Evolutionary conservation across 75 land plant species (phyloP).

Genomic region (Cupressus sempervirens): DNA sequence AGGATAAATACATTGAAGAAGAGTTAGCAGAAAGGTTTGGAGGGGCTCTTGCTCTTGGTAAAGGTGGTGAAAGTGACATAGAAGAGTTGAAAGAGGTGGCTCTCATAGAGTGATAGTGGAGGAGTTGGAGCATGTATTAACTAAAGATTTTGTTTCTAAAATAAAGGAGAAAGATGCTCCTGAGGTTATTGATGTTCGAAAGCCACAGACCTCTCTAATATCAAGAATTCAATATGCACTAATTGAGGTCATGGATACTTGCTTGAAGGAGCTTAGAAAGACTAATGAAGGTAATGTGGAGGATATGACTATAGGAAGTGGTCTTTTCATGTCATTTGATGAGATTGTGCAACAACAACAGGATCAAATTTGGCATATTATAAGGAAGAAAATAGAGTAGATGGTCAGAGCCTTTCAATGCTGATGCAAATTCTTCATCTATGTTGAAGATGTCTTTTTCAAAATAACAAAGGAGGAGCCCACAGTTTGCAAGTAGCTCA

Average conservation of each 20-base stretch:
- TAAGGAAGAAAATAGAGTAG: slow-evolving; percentile 93
- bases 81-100: slow-evolving; percentile 66
- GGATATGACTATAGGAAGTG: slow-evolving; percentile 97
- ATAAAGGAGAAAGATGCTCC: slow-evolving; percentile 81
- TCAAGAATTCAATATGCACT: slow-evolving; percentile 80
- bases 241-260: slow-evolving; percentile 91
- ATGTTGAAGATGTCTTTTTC: no score
- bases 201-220: slow-evolving; percentile 68
- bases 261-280: slow-evolving; percentile 93
- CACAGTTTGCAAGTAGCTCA: no score
- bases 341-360: slow-evolving; percentile 89
- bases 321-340: slow-evolving; percentile 96
- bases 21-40: slow-evolving; percentile 94
- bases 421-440: no score
- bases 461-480: no score
- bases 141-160: slow-evolving; percentile 54
- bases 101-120: no score
- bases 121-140: no score
- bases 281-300: slow-evolving; percentile 97
- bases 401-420: slow-evolving; percentile 85
- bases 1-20: no score
- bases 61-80: slow-evolving; percentile 39
- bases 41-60: slow-evolving; percentile 42
- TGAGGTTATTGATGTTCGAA: slow-evolving; percentile 82
- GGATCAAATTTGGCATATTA: slow-evolving; percentile 96